phyloP scores from a whole-genome alignment of 2,329 filamentous ascomycete species.

The Acarospora socialis region DNA sequence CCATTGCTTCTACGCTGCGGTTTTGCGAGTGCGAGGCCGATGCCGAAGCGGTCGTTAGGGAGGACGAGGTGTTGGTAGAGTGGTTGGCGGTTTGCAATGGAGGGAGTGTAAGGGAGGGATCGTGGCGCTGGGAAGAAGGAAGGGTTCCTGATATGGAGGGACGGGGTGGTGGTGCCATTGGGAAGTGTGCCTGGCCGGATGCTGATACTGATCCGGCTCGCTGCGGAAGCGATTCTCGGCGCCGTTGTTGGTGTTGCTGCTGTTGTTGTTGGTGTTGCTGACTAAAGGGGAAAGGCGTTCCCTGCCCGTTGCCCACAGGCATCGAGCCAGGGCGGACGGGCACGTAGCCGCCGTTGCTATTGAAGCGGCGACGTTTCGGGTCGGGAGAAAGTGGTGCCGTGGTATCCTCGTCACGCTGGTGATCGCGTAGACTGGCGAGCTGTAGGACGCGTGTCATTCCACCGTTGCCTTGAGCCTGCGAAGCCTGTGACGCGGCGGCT shows the following conservation, averaged over 20 bases:
- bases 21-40: constrained; percentile 24
- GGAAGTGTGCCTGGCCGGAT: constrained; percentile 21
- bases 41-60: constrained; percentile 8
- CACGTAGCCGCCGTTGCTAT: constrained; percentile 29
- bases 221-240: constrained; percentile 30
- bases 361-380: constrained; percentile 47
- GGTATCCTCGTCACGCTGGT: constrained; percentile 27
- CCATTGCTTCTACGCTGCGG: constrained; percentile 49
- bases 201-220: constrained; percentile 19
- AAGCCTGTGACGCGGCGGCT: constrained; percentile 1
- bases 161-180: constrained; percentile 43
- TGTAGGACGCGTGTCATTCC: constrained; percentile 1
- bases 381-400: constrained; percentile 37
- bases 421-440: constrained; percentile 16
- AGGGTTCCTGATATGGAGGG: constrained; percentile 26
- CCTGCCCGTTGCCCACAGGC: constrained; percentile 1
- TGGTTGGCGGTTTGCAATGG: constrained; percentile 37
- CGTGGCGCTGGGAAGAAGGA: constrained; percentile 23
- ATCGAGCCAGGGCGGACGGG: constrained; percentile 21
- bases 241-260: constrained; percentile 20
- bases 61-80: constrained; percentile 17
- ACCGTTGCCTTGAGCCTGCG: not conserved
- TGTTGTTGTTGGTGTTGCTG: no score
- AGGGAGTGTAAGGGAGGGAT: constrained; percentile 38
- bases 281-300: constrained; percentile 5